These are phyloP conservation scores for Aquilaria sinensis DNA, from an alignment of 345 rosid genomes.

Conservation along the genomic window DNA sequence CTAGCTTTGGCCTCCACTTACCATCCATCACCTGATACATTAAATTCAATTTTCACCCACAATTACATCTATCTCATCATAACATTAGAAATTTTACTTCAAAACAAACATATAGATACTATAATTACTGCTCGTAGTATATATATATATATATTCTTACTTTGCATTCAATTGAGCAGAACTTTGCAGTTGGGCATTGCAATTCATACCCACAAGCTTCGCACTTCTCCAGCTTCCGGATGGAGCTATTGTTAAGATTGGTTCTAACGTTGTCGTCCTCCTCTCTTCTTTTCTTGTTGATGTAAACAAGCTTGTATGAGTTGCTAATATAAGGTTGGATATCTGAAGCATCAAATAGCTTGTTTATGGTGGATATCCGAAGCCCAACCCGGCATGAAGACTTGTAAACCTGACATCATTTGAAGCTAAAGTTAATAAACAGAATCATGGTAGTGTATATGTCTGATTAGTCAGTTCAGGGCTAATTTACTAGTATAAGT, in stretches of 20 bases:
- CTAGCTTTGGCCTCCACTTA: background rate
- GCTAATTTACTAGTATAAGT: no score
- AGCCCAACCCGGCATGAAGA: slow-evolving; percentile 8
- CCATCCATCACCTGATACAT: background rate
- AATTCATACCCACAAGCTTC: slow-evolving; percentile 9
- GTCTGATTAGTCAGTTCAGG: no score
- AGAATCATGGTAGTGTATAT: no score
- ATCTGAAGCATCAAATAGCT: slow-evolving; percentile 7
- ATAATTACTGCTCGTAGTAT: no score
- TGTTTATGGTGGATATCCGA: background rate
- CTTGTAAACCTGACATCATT: slow-evolving; percentile 2
- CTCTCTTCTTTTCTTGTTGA: slow-evolving; percentile 1
- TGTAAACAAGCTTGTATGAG: slow-evolving; percentile 10
- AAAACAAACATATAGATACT: no score
- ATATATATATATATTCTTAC: background rate
- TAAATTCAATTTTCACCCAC: no score
- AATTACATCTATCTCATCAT: no score
- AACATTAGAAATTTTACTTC: no score
- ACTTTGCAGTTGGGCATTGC: background rate
- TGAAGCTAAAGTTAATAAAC: no score
- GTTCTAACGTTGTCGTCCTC: background rate
- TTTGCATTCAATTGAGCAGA: slow-evolving; percentile 9
- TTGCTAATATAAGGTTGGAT: slow-evolving; percentile 9
- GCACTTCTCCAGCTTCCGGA: slow-evolving; percentile 6
- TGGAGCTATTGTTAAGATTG: background rate